Percentiles rank a stretch among this genome's conserved stretches.
phyloP scores from a whole-genome alignment of 768 basidiomycete species.

The Suillus brevipes region DNA sequence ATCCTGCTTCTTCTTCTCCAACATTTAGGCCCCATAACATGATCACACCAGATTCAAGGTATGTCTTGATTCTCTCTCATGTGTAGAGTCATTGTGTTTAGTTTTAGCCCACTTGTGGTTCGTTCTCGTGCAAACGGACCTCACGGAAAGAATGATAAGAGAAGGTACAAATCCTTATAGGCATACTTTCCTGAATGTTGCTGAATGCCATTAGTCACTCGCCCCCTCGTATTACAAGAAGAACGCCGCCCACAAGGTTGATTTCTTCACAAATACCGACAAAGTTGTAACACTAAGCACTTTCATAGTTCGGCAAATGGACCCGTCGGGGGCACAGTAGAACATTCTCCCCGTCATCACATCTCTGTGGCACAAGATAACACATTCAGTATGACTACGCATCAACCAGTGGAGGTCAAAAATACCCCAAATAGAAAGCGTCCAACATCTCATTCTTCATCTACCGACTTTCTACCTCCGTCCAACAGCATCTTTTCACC shows the following conservation, averaged over 20 bases:
- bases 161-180: background rate
- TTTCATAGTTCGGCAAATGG: background rate
- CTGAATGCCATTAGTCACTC: background rate
- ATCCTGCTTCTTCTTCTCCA: slow-evolving; percentile 18
- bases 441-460: slow-evolving; percentile 3
- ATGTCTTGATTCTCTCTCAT: background rate
- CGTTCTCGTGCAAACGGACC: slow-evolving; percentile 21
- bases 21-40: slow-evolving; percentile 22
- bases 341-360: background rate
- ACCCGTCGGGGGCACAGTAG: background rate
- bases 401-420: slow-evolving; percentile 1
- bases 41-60: slow-evolving; percentile 37
- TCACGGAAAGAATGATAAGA: slow-evolving; percentile 13
- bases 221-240: background rate
- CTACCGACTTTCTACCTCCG: background rate
- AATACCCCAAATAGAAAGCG: slow-evolving; percentile 2
- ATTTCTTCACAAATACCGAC: background rate
- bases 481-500: slow-evolving; percentile 32
- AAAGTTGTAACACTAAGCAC: background rate
- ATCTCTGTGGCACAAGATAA: background rate
- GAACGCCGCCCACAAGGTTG: background rate
- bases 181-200: background rate
- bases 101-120: slow-evolving; percentile 22
- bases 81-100: slow-evolving; percentile 8
- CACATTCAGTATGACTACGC: background rate